Conservation (phyloP, 1,139 yeast species). For the Diutina pseudorugosa region DNA sequence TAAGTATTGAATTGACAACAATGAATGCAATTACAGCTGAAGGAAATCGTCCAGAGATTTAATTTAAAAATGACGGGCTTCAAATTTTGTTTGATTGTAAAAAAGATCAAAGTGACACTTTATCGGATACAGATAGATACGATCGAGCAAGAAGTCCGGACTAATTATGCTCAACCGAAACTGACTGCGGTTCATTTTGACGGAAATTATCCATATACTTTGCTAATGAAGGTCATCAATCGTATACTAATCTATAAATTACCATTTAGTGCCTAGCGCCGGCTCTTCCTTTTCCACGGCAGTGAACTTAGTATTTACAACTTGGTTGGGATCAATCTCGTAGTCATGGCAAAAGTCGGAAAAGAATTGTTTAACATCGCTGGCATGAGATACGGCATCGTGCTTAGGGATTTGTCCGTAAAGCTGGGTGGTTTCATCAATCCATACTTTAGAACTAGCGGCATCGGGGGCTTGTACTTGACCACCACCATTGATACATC, state of each 20-base stretch:
- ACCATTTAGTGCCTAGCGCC: not conserved
- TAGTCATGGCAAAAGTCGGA: not conserved
- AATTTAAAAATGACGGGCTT: no score
- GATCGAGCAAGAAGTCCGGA: no score
- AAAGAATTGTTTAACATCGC: not conserved
- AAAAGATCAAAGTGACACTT: no score
- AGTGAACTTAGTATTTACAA: not conserved
- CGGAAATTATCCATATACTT: no score
- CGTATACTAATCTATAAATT: not conserved
- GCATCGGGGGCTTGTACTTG: constrained; percentile 45
- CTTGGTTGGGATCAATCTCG: not conserved
- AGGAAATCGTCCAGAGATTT: no score
- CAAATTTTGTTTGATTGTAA: no score
- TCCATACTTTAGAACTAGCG: constrained; percentile 31
- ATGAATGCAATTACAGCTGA: no score
- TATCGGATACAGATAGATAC: no score
- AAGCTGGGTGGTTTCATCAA: constrained; percentile 17
- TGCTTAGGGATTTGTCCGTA: constrained; percentile 18
- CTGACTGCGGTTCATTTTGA: no score
- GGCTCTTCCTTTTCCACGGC: not conserved
- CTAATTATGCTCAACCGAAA: no score
- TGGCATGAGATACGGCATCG: constrained; percentile 3
- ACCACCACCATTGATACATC: constrained; percentile 97
- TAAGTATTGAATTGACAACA: no score
- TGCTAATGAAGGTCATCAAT: not conserved